These are phyloP conservation scores for Zizania latifolia DNA, from an alignment of 176 grass and related monocot genomes.

Conservation along the genomic window DNA sequence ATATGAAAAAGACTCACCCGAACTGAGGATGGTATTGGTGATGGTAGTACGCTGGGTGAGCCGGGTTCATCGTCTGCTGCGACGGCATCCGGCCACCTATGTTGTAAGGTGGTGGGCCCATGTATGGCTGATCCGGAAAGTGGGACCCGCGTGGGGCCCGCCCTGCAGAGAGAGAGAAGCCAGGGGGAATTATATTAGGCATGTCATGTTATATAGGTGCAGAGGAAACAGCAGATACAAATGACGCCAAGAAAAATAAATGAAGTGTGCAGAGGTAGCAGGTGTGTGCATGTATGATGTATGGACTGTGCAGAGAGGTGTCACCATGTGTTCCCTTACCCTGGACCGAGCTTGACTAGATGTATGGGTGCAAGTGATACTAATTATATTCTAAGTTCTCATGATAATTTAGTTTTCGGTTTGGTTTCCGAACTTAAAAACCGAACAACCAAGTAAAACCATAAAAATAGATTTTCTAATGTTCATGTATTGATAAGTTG, in stretches of 20 bases:
- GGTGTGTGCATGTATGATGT: constrained; percentile 7
- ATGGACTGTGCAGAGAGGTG: not conserved
- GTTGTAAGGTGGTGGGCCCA: constrained; percentile 30
- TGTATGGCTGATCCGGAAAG: constrained; percentile 29
- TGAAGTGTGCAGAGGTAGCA: constrained; percentile 18
- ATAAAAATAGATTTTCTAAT: too few species aligned
- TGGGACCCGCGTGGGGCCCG: constrained; percentile 28
- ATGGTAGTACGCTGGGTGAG: constrained; percentile 35
- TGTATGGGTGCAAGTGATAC: not conserved
- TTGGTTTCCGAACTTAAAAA: too few species aligned
- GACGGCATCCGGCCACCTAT: constrained; percentile 33
- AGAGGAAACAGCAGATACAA: constrained; percentile 14
- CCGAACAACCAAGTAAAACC: too few species aligned
- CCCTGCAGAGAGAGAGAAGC: constrained; percentile 22
- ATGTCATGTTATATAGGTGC: constrained; percentile 20
- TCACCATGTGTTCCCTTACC: constrained; percentile 33
- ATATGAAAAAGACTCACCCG: constrained; percentile 66
- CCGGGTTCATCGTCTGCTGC: constrained; percentile 35
- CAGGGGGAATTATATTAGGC: not conserved
- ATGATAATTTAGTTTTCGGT: too few species aligned
- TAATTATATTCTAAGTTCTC: not conserved
- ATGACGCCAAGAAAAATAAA: constrained; percentile 22
- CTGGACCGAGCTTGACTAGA: constrained; percentile 31
- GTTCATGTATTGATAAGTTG: too few species aligned
- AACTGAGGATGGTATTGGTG: constrained; percentile 33